Evolutionary conservation across 306 rosid species (phyloP), one percentile per base, ranked within the genome.

Genomic region (Begonia fuchsioides): DNA sequence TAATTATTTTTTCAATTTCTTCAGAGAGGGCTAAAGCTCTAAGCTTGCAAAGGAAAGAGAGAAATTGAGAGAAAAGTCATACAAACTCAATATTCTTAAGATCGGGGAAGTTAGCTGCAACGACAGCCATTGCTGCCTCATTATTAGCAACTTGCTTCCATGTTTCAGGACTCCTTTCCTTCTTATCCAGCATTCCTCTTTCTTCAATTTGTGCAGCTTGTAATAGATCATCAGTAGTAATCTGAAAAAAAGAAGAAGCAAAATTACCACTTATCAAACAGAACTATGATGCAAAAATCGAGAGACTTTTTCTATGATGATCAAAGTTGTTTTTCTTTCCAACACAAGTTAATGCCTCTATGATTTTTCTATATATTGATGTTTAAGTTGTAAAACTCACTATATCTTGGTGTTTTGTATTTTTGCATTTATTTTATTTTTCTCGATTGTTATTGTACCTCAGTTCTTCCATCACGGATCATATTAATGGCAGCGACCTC

Each of bases 161-260:
- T 49, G 76, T 72, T 61, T 76, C 87, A 1, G 10, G 45, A 71
- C 95, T 90, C 61, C 97, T 79, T 55, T 84, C 87, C 69, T 81
- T 90, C 72, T 79, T 79, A 73, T 90, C 97, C 50, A 84, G 77
- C 97, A 81, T 79, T 70, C 97, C 97, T 64, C 95, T 81, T 76
- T 90, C 97, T 71, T 90, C 97, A 76, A 90, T 90, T 75, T 90
- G 97, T 38, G 97, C 97, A 62, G 97, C 97, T 90, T 90, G 97
- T 55, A 90, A 74, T 17, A 90, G 71, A 67, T 90, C 97, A 56
- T 90, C 97, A 17, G 97, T 90, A 10, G 95, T 90, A 63, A 90
- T 75, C 97, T 90, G 82, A 64, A 69, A 39, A 61, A 71, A 44
- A 15, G 39, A 39, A 61, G 68, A 44, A 15, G 39, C 55, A 71